phyloP scores from a whole-genome alignment of 371 early-diverging fungal species.

The Lichtheimia ramosa region DNA sequence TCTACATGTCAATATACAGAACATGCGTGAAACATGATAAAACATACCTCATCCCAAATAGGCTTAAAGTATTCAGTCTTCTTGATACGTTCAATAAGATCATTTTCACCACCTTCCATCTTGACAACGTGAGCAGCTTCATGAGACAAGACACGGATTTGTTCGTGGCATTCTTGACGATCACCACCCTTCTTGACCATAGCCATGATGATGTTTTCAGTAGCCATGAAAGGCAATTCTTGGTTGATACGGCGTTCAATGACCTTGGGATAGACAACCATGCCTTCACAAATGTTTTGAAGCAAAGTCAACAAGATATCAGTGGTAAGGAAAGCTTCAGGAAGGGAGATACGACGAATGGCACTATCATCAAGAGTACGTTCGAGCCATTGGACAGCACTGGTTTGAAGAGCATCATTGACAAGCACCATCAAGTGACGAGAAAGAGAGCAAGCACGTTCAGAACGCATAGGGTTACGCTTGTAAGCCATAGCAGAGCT shows the following conservation, averaged over 20 bases:
- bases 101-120: constrained; percentile 91
- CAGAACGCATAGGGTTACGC: constrained; percentile 98
- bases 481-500: constrained; percentile 99
- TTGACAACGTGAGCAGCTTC: constrained; percentile 93
- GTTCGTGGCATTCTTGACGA: constrained; percentile 95
- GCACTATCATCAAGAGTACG: constrained; percentile 96
- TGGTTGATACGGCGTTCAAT: constrained; percentile 89
- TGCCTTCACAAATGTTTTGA: constrained; percentile 94
- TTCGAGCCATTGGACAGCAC: constrained; percentile 95
- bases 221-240: constrained; percentile 98
- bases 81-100: constrained; percentile 89
- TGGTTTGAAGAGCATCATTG: constrained; percentile 87
- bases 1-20: background rate
- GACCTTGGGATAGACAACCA: constrained; percentile 96
- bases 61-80: constrained; percentile 87
- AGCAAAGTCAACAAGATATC: constrained; percentile 92
- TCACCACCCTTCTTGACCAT: constrained; percentile 97
- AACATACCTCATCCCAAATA: constrained; percentile 62
- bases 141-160: constrained; percentile 94
- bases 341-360: constrained; percentile 94
- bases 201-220: constrained; percentile 98
- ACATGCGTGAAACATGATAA: background rate
- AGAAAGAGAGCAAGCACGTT: constrained; percentile 94
- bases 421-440: constrained; percentile 94
- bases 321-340: constrained; percentile 96